phyloP scores from a whole-genome alignment of 1,139 yeast species.

The Diutina scorzettiae region DNA sequence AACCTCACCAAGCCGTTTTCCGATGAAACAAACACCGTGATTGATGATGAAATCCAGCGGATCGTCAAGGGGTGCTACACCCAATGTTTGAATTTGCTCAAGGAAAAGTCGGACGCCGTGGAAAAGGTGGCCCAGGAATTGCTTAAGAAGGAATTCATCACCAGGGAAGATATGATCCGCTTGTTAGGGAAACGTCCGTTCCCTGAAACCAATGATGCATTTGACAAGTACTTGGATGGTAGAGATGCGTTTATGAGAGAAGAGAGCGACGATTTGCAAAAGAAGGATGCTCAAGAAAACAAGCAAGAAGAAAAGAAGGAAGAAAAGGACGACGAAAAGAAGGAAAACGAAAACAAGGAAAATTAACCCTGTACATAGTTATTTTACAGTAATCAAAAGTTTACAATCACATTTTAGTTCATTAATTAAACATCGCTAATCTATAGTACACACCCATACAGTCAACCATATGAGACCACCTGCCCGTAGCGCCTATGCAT shows the following conservation, averaged over 20 bases:
- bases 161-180: slow-evolving; percentile 72
- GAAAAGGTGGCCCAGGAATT: slow-evolving; percentile 62
- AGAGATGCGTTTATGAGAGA: slow-evolving; percentile 18
- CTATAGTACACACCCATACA: too few species aligned
- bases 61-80: slow-evolving; percentile 41
- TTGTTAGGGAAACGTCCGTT: slow-evolving; percentile 67
- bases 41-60: slow-evolving; percentile 56
- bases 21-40: slow-evolving; percentile 52
- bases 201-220: slow-evolving; percentile 69
- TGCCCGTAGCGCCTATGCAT: too few species aligned
- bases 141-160: slow-evolving; percentile 55
- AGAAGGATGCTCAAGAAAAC: not conserved
- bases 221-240: slow-evolving; percentile 60
- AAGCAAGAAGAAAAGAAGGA: not conserved
- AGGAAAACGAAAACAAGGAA: not conserved
- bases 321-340: not conserved
- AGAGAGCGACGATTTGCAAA: not conserved
- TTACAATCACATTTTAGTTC: too few species aligned
- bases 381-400: too few species aligned
- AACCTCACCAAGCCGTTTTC: slow-evolving; percentile 61
- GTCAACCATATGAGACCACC: too few species aligned
- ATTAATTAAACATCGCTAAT: too few species aligned
- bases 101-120: slow-evolving; percentile 49
- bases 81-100: slow-evolving; percentile 43
- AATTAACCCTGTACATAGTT: not conserved